Evolutionary conservation across 805 yeast species (phyloP).

Genomic region (Zygoascus flipseniorum): DNA sequence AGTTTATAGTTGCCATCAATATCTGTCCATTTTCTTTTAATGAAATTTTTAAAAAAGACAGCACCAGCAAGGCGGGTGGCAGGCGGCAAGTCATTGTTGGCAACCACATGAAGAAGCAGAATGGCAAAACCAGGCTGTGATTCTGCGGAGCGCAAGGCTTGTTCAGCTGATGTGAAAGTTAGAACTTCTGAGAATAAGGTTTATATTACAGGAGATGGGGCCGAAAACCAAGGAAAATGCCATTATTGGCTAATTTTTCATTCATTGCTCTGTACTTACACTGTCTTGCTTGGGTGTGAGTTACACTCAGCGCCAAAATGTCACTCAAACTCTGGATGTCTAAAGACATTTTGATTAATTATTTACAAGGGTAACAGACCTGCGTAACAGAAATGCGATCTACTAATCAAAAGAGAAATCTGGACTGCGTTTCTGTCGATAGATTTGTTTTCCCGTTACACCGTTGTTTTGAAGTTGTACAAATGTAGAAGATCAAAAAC

Average conservation of each 20-base stretch:
- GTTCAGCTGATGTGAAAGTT: conserved; percentile 36
- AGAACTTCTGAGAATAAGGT: not conserved
- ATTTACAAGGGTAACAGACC: not conserved
- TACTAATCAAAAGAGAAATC: too few relatives aligned
- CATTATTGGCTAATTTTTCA: not conserved
- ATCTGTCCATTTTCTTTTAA: conserved; percentile 81
- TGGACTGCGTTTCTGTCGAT: too few relatives aligned
- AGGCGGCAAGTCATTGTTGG: conserved; percentile 43
- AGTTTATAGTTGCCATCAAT: conserved; percentile 76
- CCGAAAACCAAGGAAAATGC: not conserved
- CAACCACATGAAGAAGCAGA: conserved; percentile 67
- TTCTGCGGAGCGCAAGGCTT: conserved; percentile 55
- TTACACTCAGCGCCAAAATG: conserved; percentile 21
- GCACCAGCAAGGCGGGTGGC: conserved; percentile 80
- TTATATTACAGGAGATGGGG: not conserved
- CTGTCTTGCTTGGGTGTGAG: conserved; percentile 19
- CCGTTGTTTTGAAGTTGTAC: not conserved
- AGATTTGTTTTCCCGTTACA: too few relatives aligned
- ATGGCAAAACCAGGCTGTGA: conserved; percentile 64
- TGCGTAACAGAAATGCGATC: too few relatives aligned
- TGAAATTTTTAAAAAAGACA: conserved; percentile 78
- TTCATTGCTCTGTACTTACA: conserved; percentile 7
- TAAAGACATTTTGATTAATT: not conserved
- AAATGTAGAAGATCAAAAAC: not conserved
- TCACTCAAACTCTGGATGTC: conserved; percentile 18